phyloP scores from a whole-genome alignment of 208 protist genomes.

The Leishmania gerbilli region DNA sequence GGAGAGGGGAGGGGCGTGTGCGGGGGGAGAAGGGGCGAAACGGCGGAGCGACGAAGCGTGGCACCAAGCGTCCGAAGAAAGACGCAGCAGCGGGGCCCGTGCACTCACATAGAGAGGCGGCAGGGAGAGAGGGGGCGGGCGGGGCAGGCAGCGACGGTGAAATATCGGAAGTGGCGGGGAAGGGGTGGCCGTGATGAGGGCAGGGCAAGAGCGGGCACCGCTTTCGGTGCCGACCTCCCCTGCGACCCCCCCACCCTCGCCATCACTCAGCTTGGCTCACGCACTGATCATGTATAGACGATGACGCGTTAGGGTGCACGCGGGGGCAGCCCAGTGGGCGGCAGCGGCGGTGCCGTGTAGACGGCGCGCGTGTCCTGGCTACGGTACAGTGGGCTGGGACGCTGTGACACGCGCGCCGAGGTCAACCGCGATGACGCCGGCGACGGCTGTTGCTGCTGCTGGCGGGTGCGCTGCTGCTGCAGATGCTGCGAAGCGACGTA shows the following conservation, averaged over 20 bases:
- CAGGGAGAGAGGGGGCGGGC: background rate
- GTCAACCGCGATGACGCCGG: background rate
- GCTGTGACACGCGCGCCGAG: conserved; percentile 1
- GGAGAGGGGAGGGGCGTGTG: too few relatives aligned
- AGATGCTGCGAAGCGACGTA: conserved; percentile 61
- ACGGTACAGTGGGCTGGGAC: conserved; percentile 9
- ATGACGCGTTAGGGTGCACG: background rate
- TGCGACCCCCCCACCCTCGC: background rate
- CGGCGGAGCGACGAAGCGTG: background rate
- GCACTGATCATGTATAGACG: background rate
- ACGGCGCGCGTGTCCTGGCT: conserved; percentile 3
- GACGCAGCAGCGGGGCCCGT: background rate
- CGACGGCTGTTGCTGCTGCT: conserved; percentile 9
- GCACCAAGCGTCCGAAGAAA: background rate
- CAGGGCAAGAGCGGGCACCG: background rate
- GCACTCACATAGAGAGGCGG: background rate
- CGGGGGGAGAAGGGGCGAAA: too few relatives aligned
- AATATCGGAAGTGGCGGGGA: background rate
- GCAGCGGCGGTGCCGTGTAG: background rate
- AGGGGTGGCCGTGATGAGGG: background rate
- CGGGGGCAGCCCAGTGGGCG: conserved; percentile 6
- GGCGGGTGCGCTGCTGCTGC: conserved; percentile 22
- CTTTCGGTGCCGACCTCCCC: background rate
- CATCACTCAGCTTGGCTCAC: background rate
- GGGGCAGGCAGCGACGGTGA: background rate